These are phyloP conservation scores for Anthracocystis walkeri DNA, from an alignment of 1,284 basidiomycete genomes.

Conservation along the genomic window DNA sequence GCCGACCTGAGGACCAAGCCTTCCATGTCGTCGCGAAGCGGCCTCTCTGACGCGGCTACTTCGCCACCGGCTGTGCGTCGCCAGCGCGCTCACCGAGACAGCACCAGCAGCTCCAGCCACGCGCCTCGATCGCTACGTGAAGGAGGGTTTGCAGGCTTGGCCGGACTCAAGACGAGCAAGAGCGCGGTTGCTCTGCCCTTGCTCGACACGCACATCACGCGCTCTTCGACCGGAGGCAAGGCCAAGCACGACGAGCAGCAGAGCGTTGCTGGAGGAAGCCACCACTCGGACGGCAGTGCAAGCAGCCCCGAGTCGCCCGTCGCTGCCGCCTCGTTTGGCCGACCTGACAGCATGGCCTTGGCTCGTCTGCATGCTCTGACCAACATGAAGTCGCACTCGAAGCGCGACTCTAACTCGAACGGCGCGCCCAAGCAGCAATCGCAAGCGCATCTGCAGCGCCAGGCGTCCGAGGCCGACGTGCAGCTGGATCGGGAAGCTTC, in stretches of 20 bases:
- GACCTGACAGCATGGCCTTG: conserved; percentile 47
- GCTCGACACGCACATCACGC: conserved; percentile 72
- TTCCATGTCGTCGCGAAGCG: conserved; percentile 19
- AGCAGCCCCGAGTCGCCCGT: conserved; percentile 45
- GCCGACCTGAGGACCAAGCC: conserved; percentile 53
- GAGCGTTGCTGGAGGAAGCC: conserved; percentile 17
- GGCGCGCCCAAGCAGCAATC: conserved; percentile 8
- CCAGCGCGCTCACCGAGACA: conserved; percentile 37
- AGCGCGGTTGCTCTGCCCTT: conserved; percentile 75
- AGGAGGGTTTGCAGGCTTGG: conserved; percentile 33
- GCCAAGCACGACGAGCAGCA: conserved; percentile 37
- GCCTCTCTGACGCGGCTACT: conserved; percentile 17
- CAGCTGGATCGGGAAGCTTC: conserved; percentile 34
- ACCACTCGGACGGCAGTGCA: conserved; percentile 37
- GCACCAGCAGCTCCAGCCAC: conserved; percentile 31
- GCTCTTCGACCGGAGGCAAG: conserved; percentile 69
- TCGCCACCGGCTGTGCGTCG: conserved; percentile 38
- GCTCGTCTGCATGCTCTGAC: conserved; percentile 47
- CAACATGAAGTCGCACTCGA: conserved; percentile 44
- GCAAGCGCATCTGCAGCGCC: conserved; percentile 14
- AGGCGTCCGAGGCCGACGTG: conserved; percentile 26
- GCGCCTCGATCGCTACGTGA: conserved; percentile 36
- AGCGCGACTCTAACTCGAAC: conserved; percentile 35
- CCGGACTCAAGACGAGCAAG: conserved; percentile 74
- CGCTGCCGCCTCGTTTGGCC: conserved; percentile 23